Base-by-base conservation (phyloP, 768 basidiomycete species). In the Cystofilobasidium capitatum region DNA sequence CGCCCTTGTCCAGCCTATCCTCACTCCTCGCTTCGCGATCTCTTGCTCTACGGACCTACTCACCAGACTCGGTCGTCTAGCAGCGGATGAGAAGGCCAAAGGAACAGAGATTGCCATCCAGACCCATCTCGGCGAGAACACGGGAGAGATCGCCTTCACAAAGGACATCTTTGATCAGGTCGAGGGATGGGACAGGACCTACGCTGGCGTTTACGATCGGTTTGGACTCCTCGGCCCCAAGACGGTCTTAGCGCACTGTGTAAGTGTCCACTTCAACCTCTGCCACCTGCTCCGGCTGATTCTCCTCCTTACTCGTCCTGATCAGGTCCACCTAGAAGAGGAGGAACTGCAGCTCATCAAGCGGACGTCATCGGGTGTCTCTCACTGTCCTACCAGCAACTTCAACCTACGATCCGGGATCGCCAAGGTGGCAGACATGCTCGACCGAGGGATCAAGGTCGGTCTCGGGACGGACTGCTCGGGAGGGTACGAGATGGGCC, bases 11-110 rank as follows among this genome's bases (percentile, higher is more conserved):
- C 88, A 88, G 65, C 94, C 94, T 6, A 85, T 91, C 73, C 78
- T 97, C 49, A 97, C 94, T 0, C 94, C 94, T 17, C 88, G 94
- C n/a, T 98, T 97, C 76, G 94, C 94, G 29, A 87, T 97, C 67
- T 86, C 89, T 14, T 94, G 91, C 77, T 85, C 91, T 0, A 76
- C 81, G 16, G 78, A 82, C n/a, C 83, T 93, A 36, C 81, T 97
- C 59, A 57, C 73, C 0, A 77, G 78, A 5, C 80, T 98, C 7
- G 85, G 88, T 12, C 71, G 78, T 6, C 77, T 94, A 45, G 87
- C 87, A 0, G 74, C 78, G 5, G 58, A 69, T 26, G 74, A 80
- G 3, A 47, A 47, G 36, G 62, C 58, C 2, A n/a, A n/a, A 24
- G 83, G 88, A 72, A 81, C 84, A 4, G 70, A 77, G 1, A 80